Conservation (phyloP, 1,284 basidiomycete species). For the Volvariella volvacea region DNA sequence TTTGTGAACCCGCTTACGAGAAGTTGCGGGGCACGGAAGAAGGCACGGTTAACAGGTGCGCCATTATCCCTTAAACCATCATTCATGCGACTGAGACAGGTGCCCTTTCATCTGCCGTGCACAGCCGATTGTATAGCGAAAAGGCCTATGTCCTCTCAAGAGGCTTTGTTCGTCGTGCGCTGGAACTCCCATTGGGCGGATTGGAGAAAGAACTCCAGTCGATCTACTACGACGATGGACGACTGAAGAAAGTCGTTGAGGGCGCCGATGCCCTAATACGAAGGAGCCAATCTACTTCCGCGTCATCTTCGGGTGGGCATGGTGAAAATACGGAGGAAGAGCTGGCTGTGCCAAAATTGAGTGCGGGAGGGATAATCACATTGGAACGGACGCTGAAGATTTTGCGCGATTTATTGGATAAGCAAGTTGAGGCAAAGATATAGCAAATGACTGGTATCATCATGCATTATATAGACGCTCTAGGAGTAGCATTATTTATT, state of each 20-base stretch:
- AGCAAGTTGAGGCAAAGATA: too few species aligned
- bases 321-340: slow-evolving; percentile 38
- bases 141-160: slow-evolving; percentile 90
- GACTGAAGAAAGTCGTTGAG: slow-evolving; percentile 61
- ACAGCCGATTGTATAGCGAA: slow-evolving; percentile 79
- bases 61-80: neutral
- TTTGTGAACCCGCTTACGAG: slow-evolving; percentile 88
- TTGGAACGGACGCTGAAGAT: slow-evolving; percentile 65
- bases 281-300: slow-evolving; percentile 43
- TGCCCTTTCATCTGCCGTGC: neutral
- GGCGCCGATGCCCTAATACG: slow-evolving; percentile 62
- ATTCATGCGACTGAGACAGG: neutral
- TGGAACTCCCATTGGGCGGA: slow-evolving; percentile 69
- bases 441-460: too few species aligned
- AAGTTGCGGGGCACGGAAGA: slow-evolving; percentile 87
- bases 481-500: too few species aligned
- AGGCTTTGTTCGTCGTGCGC: slow-evolving; percentile 80
- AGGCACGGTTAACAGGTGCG: slow-evolving; percentile 75
- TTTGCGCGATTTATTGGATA: slow-evolving; percentile 27
- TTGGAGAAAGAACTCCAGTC: slow-evolving; percentile 70
- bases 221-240: slow-evolving; percentile 65
- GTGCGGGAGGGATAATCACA: slow-evolving; percentile 75
- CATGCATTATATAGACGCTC: too few species aligned
- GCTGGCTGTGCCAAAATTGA: slow-evolving; percentile 69
- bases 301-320: slow-evolving; percentile 20